These are phyloP conservation scores for Tetrapisispora pingtungensis DNA, from an alignment of 805 yeast species.

Conservation along the genomic window DNA sequence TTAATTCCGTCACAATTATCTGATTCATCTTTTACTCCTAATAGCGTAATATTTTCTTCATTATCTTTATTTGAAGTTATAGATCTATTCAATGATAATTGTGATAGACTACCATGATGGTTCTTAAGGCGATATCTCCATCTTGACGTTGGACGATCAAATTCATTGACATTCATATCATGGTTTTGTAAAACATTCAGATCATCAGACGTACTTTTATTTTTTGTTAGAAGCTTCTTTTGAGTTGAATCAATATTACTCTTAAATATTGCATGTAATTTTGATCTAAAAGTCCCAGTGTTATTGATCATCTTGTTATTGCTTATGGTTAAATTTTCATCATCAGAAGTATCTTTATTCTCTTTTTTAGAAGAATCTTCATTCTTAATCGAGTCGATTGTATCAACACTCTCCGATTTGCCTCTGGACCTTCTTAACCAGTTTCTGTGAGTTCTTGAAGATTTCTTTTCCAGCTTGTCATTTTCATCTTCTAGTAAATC, in stretches of 20 bases:
- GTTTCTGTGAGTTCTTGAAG: not conserved
- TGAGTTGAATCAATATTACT: not conserved
- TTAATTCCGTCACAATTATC: not conserved
- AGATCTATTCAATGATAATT: not conserved
- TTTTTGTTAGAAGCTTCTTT: not conserved
- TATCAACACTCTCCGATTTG: not conserved
- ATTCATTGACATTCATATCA: not conserved
- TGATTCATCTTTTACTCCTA: not conserved
- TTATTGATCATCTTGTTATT: not conserved
- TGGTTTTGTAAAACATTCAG: not conserved
- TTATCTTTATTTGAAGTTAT: not conserved
- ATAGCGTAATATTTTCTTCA: not conserved
- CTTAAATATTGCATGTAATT: not conserved
- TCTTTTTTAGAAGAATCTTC: not conserved
- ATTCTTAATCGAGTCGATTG: not conserved
- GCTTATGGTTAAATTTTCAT: not conserved
- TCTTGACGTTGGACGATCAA: not conserved
- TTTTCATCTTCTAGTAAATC: not conserved
- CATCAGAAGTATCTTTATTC: not conserved
- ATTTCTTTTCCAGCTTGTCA: not conserved
- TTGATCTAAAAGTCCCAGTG: not conserved
- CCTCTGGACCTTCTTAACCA: not conserved
- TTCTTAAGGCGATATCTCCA: constrained; percentile 1
- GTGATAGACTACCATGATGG: not conserved
- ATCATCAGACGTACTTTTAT: not conserved